These are phyloP conservation scores for Flaveria trinervia DNA, from an alignment of 129 eudicot species.

Conservation along the genomic window DNA sequence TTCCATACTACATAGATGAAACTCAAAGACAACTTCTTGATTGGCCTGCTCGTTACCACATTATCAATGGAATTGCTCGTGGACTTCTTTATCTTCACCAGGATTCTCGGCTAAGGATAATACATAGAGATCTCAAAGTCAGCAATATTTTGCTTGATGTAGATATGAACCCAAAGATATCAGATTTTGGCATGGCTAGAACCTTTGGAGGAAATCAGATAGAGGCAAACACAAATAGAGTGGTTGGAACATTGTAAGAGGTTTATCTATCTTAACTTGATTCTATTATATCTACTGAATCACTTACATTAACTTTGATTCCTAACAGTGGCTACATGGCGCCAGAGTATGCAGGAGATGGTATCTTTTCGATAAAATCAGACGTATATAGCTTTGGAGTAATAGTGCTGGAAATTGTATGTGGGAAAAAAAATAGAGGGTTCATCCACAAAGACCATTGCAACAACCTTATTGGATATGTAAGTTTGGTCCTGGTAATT, in stretches of 20 bases:
- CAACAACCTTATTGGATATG: conserved; percentile 13
- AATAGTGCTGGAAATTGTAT: background rate
- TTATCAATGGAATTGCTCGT: conserved; percentile 1
- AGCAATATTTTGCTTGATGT: background rate
- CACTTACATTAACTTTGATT: background rate
- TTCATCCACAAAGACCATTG: background rate
- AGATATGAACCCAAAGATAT: conserved; percentile 4
- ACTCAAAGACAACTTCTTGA: background rate
- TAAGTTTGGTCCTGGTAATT: background rate
- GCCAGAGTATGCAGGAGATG: conserved; percentile 10
- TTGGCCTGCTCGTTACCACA: background rate
- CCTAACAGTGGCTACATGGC: conserved; percentile 7
- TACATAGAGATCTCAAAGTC: conserved; percentile 6
- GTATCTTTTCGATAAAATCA: background rate
- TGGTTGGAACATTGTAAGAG: conserved; percentile 6
- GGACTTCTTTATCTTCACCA: conserved; percentile 18
- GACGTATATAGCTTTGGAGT: conserved; percentile 12
- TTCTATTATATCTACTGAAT: background rate
- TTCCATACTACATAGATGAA: background rate
- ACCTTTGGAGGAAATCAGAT: background rate
- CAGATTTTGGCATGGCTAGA: conserved; percentile 11
- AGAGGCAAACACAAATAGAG: conserved; percentile 4
- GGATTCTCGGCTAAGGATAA: conserved; percentile 4
- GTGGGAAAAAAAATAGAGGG: background rate
- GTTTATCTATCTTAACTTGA: background rate